Conservation (phyloP, 1,284 basidiomycete species). For the Leccinum cinnamomeum region DNA sequence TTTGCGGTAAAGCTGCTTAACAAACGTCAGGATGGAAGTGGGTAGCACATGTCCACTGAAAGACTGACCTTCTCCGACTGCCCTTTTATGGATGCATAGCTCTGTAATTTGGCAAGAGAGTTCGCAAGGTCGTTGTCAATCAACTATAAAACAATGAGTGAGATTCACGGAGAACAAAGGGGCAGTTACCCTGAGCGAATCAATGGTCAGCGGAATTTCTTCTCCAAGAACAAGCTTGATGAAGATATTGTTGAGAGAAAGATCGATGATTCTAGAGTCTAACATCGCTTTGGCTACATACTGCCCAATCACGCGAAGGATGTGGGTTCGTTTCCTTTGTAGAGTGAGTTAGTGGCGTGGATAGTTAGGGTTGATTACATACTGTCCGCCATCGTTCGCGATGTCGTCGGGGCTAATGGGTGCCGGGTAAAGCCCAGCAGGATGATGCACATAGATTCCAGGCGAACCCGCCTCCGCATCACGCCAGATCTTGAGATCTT, state of each 20-base stretch:
- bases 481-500: conserved; percentile 88
- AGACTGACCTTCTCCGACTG: conserved; percentile 54
- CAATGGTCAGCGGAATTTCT: conserved; percentile 78
- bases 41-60: conserved; percentile 5
- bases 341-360: conserved; percentile 7
- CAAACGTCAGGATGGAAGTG: not conserved
- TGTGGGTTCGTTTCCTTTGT: conserved; percentile 67
- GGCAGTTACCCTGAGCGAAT: conserved; percentile 71
- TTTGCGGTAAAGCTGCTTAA: conserved; percentile 51
- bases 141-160: conserved; percentile 44
- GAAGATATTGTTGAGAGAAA: conserved; percentile 92
- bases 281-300: conserved; percentile 98
- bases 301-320: conserved; percentile 90
- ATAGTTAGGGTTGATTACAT: conserved; percentile 34
- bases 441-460: conserved; percentile 76
- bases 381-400: conserved; percentile 70
- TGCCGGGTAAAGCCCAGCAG: conserved; percentile 85
- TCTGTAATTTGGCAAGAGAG: conserved; percentile 81
- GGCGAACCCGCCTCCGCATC: conserved; percentile 70
- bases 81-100: conserved; percentile 45
- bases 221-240: conserved; percentile 86
- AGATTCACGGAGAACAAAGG: not conserved
- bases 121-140: conserved; percentile 85
- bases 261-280: conserved; percentile 96
- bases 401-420: conserved; percentile 71